Evolutionary conservation across 345 rosid genomes (phyloP).

Genomic region (Ceriops tagal): DNA sequence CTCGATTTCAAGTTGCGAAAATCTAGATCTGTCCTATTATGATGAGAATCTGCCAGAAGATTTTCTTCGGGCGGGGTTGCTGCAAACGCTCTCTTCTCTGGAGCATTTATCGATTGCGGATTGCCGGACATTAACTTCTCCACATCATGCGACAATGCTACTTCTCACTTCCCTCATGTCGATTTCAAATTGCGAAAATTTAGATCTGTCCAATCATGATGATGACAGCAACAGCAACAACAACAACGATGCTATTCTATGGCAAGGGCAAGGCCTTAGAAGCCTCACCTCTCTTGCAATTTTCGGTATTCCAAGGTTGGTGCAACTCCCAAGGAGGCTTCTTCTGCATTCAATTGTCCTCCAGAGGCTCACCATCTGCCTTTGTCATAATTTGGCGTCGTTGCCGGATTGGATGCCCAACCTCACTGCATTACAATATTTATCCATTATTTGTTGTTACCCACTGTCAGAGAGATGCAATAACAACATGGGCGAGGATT

Average conservation of each 20-base stretch:
- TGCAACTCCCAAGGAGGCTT: constrained; percentile 12
- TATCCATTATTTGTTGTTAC: not conserved
- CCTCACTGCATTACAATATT: not conserved
- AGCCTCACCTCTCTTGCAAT: constrained; percentile 23
- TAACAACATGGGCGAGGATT: not conserved
- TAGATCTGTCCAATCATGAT: no score
- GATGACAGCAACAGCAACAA: no score
- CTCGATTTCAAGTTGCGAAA: no score
- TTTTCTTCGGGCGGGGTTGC: no score
- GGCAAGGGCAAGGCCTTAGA: constrained; percentile 10
- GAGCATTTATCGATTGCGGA: no score
- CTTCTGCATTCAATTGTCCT: constrained; percentile 1
- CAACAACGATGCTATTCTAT: not conserved
- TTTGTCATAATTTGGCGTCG: constrained; percentile 3
- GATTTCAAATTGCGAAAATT: no score
- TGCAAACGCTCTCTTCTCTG: no score
- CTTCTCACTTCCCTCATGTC: no score
- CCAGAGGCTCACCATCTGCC: not conserved
- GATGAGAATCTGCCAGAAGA: no score
- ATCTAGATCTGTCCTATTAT: no score
- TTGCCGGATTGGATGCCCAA: constrained; percentile 18
- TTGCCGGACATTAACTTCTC: no score
- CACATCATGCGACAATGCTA: no score
- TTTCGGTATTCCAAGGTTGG: not conserved
- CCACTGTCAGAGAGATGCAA: not conserved